These are phyloP conservation scores for Citrus sinensis DNA, from an alignment of 345 rosid species.

Conservation along the genomic window DVS_A1.0 CM039165.1:30890001-30890500, in stretches of 20 bases:
- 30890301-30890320: slow-evolving; percentile 56
- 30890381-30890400: slow-evolving; percentile 42
- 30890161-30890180: slow-evolving; percentile 52
- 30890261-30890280: slow-evolving; percentile 41
- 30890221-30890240: slow-evolving; percentile 50
- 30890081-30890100: slow-evolving; percentile 43
- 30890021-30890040: slow-evolving; percentile 45
- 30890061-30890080: slow-evolving; percentile 52
- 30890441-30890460: slow-evolving; percentile 56
- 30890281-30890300: slow-evolving; percentile 46
- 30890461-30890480: slow-evolving; percentile 62
- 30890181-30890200: slow-evolving; percentile 47
- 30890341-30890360: slow-evolving; percentile 51
- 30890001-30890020: slow-evolving; percentile 49
- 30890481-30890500: slow-evolving; percentile 49
- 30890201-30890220: slow-evolving; percentile 55
- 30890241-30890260: slow-evolving; percentile 43
- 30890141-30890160: slow-evolving; percentile 61
- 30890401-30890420: slow-evolving; percentile 37
- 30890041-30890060: slow-evolving; percentile 50
- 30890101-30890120: slow-evolving; percentile 67
- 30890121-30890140: slow-evolving; percentile 52
- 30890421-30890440: slow-evolving; percentile 73
- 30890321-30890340: slow-evolving; percentile 53
- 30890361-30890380: slow-evolving; percentile 48